Base-by-base conservation (phyloP, 148 eudicot genomes). In the Persicaria tinctoria region DNA sequence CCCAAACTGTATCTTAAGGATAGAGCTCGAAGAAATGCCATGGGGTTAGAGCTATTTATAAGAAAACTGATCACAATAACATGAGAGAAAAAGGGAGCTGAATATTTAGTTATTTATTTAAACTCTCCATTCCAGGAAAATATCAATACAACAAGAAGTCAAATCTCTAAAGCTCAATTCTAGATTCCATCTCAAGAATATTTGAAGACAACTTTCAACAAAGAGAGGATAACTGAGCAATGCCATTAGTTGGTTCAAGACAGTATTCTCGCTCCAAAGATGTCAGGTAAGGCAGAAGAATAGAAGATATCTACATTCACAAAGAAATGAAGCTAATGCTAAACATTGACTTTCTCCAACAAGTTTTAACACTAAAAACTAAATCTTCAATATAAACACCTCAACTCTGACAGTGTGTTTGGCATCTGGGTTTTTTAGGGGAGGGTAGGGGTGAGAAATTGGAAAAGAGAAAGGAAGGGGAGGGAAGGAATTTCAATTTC, bases 141-240 rank as follows among this genome's bases (percentile, higher is more conserved):
- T 38, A 59, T 64, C 38, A n/a, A 64, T 38, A 64, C 46, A 64
- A 50, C 53, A 50, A 50, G 53, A 50, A 50, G 53, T 50, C 46
- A 64, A 56, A 56, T 56, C 23, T 56, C 62, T 8, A 56, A 56
- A 38, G 69, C 46, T 64, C n/a, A 64, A 38, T 41, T 64, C 69
- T 38, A 64, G 46, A 46, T 64, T 64, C 38, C 69, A 64, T 64
- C 69, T 27, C 68, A 62, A 62, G 6, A 62, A 7, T 56, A 62
- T 32, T 32, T 32, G 8, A 47, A 66, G 14, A 32, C 41, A 60
- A 10, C 41, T 20, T 20, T 23, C 13, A 38, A 46, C 6, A n/a
- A 45, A 38, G 11, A 63, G 45, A 63, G 46, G 69, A 4, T 63
- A 63, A 63, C 10, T 46, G 38, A 63, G 45, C 45, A 27, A 27